Base-by-base conservation (phyloP, 1,284 basidiomycete genomes). In the Marasmius sp. region DNA sequence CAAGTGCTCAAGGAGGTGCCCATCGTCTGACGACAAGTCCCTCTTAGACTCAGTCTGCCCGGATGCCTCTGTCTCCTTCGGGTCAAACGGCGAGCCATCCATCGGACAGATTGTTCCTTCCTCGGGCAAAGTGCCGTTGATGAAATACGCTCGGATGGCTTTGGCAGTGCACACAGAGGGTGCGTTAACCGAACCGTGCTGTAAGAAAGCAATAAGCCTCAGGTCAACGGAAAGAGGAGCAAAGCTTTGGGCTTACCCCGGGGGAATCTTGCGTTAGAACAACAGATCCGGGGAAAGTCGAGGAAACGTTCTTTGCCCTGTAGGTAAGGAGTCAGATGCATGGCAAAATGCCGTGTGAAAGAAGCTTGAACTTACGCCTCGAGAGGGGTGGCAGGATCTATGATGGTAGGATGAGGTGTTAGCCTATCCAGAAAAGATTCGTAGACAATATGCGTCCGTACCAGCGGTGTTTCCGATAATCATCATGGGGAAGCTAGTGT, bases 161-260 rank as follows among this genome's bases (percentile, higher is more conserved):
- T 45, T 45, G 18, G 14, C 18, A 45, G 43, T 45, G 43, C 43
- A 45, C 14, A 45, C 18, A 45, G 43, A 45, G 14, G 43, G 43
- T 45, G 43, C 14, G 18, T 18, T 18, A 6, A 45, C 65, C 0
- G 65, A 66, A 47, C 63, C 65, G 37, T 65, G 65, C 65, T 66
- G 52, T 16, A 33, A 39, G 33, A 47, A 14, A 54, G 43, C 43
- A 6, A 18, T 27, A 45, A 6, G 43, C 14, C 2, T 45, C 14
- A 18, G 14, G 14, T 2, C 18, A 6, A 14, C 4, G 14, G 18
- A 45, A 6, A 14, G 43, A 45, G 4, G 43, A 18, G 18, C 2
- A 14, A 45, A 14, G 43, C 14, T 14, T 45, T 14, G 2, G 43
- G 6, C 18, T 45, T 45, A 45, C 43, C 43, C 43, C 43, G 18